phyloP scores from a whole-genome alignment of 108 stramenopile genomes.

The Pinguiococcus pyrenoidosus region DNA sequence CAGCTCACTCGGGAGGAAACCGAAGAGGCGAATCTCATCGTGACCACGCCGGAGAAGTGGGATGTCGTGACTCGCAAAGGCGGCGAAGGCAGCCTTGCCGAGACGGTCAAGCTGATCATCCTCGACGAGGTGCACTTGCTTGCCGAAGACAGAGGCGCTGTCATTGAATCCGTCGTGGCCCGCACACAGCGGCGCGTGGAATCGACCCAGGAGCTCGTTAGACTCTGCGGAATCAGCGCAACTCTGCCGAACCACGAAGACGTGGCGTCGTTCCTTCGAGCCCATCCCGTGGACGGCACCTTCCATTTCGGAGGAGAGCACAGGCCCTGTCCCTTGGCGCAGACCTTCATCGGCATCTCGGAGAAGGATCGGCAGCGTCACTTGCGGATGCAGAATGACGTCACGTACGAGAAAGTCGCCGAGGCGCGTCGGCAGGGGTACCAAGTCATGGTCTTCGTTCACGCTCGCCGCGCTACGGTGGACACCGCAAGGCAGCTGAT shows the following conservation, averaged over 20 bases:
- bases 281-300: conserved; percentile 39
- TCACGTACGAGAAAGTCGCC: conserved; percentile 70
- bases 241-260: conserved; percentile 95
- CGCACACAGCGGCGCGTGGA: conserved; percentile 86
- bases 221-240: conserved; percentile 93
- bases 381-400: conserved; percentile 72
- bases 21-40: conserved; percentile 71
- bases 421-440: conserved; percentile 77
- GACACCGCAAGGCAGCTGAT: conserved; percentile 65
- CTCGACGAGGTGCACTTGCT: conserved; percentile 95
- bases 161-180: conserved; percentile 94
- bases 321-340: conserved; percentile 93
- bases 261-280: conserved; percentile 61
- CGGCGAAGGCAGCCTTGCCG: conserved; percentile 56
- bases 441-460: conserved; percentile 99
- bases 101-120: conserved; percentile 82
- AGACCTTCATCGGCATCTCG: conserved; percentile 85
- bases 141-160: conserved; percentile 95
- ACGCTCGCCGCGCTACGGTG: conserved; percentile 88
- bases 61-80: conserved; percentile 53
- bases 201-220: conserved; percentile 67
- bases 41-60: conserved; percentile 90
- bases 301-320: conserved; percentile 91
- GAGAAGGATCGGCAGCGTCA: conserved; percentile 53
- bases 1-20: conserved; percentile 85